Evolutionary conservation across 2,329 filamentous ascomycete genomes (phyloP), one percentile per base, ranked within the genome.

Genomic region (Sclerotinia spermophila): DNA sequence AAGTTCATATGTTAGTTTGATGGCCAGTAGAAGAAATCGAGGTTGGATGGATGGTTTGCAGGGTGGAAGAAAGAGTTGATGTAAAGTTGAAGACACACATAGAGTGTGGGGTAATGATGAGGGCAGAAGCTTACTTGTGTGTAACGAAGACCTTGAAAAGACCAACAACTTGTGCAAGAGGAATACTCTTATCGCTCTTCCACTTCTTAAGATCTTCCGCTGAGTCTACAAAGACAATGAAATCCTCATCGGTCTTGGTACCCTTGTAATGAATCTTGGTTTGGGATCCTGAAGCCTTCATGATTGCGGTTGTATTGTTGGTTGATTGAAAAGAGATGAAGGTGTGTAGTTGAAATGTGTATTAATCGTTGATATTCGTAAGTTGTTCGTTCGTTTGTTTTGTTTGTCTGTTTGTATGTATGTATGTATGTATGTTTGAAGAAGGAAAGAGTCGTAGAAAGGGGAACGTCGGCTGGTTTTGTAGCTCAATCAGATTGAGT

Each of bases 101-200:
- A 24, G 21, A 59, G 38, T 56, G 65, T 38, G 42, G 66, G 59
- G 53, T 40, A 45, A 27, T 42, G 24, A 13, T 19, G 51, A 33
- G 40, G 10, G 19, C 1, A 27, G 35, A 11, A 74, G 84, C 92
- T 83, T 86, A 97, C 94, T 90, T 92, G 84, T 96, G 92, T 48
- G 94, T 97, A 58, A 91, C 84, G 79, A 97, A 97, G 79, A 99
- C 86, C 86, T 97, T 92, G 86, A 93, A 98, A 11, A 91, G 86
- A 71, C 90, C 93, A 70, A 98, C 87, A 70, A 99, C 94, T 78
- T 97, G 90, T 1, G 92, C 87, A 62, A 98, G 83, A 51, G 96
- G 92, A 42, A 96, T 84, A 42, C 87, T 90, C 79, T 88, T 89
- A 84, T 98, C 95, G 6, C 80, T 83, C 84, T 90, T 89, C 95